phyloP scores from a whole-genome alignment of 2,329 filamentous ascomycete genomes.

The Penicillium sclerotiorum region DNA sequence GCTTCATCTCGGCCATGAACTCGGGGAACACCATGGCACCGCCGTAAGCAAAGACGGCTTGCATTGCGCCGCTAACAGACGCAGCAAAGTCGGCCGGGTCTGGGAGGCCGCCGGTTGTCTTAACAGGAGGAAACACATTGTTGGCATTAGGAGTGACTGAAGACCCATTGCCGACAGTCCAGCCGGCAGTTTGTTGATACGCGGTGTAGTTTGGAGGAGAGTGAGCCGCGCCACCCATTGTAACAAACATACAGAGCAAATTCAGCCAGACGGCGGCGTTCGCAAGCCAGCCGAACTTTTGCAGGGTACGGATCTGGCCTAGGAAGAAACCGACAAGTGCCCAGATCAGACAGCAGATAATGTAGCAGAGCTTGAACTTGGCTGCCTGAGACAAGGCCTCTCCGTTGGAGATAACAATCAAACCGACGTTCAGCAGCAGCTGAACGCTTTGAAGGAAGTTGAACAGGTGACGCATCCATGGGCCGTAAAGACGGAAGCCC shows the following conservation, averaged over 20 bases:
- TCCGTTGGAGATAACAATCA: slow-evolving; percentile 30
- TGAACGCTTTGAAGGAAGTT: slow-evolving; percentile 32
- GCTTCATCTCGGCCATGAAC: slow-evolving; percentile 47
- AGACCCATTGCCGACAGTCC: slow-evolving; percentile 10
- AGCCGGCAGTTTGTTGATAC: slow-evolving; percentile 23
- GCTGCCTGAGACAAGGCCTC: slow-evolving; percentile 28
- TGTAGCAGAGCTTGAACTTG: slow-evolving; percentile 26
- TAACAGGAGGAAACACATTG: slow-evolving; percentile 27
- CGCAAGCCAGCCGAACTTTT: slow-evolving; percentile 28
- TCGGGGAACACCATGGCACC: slow-evolving; percentile 51
- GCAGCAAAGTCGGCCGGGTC: slow-evolving; percentile 6
- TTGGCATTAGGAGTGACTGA: slow-evolving; percentile 6
- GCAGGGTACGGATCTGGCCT: slow-evolving; percentile 29
- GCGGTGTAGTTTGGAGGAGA: slow-evolving; percentile 12
- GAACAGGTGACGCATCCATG: slow-evolving; percentile 23
- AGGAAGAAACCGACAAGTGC: slow-evolving; percentile 25
- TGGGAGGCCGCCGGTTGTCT: slow-evolving; percentile 42
- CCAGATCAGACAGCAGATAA: slow-evolving; percentile 28
- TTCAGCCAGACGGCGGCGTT: slow-evolving; percentile 30
- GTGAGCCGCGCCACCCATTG: slow-evolving; percentile 22
- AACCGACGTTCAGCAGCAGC: slow-evolving; percentile 29
- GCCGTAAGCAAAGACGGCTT: slow-evolving; percentile 38
- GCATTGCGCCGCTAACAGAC: slow-evolving; percentile 13
- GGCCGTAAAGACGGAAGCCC: slow-evolving; percentile 30
- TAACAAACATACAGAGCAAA: slow-evolving; percentile 28